Evolutionary conservation across 139 green algal genomes (phyloP).

Genomic region (Yamagishiella unicocca): DNA sequence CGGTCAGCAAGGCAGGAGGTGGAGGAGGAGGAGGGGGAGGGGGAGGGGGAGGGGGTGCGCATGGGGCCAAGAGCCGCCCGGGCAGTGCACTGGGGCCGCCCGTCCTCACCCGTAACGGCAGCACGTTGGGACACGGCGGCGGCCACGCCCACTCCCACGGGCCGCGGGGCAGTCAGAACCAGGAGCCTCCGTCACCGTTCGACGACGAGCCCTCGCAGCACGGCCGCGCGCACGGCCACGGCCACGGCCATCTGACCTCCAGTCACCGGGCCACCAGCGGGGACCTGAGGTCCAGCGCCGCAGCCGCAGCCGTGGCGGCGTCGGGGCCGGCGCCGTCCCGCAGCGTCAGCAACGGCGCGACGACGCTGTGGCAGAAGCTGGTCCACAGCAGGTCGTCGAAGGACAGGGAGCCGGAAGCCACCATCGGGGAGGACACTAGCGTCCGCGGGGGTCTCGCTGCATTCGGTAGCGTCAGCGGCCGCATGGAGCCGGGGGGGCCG

Average conservation of each 20-base stretch:
- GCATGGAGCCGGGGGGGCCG: neutral
- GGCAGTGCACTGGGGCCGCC: slow-evolving; percentile 12
- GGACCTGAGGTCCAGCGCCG: neutral
- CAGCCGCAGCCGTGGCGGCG: neutral
- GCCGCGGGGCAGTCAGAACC: too few relatives aligned
- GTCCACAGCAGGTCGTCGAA: neutral
- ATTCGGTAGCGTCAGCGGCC: neutral
- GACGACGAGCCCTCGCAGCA: too few relatives aligned
- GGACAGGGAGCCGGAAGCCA: neutral
- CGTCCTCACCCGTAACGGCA: neutral
- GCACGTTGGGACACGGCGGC: neutral
- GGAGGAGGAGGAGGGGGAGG: neutral
- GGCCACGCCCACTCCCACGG: too few relatives aligned
- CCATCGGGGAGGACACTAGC: neutral
- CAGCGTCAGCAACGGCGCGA: neutral
- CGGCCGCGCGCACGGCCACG: neutral
- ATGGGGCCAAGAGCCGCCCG: neutral
- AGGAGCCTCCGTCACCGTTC: too few relatives aligned
- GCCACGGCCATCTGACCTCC: neutral
- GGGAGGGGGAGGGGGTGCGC: neutral
- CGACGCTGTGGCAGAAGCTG: slow-evolving; percentile 13
- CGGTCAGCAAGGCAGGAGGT: neutral
- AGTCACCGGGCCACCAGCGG: neutral
- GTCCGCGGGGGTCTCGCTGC: neutral
- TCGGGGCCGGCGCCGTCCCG: neutral